These are phyloP conservation scores for Mycena rebaudengoi DNA, from an alignment of 768 basidiomycete species.

Conservation along the genomic window DNA sequence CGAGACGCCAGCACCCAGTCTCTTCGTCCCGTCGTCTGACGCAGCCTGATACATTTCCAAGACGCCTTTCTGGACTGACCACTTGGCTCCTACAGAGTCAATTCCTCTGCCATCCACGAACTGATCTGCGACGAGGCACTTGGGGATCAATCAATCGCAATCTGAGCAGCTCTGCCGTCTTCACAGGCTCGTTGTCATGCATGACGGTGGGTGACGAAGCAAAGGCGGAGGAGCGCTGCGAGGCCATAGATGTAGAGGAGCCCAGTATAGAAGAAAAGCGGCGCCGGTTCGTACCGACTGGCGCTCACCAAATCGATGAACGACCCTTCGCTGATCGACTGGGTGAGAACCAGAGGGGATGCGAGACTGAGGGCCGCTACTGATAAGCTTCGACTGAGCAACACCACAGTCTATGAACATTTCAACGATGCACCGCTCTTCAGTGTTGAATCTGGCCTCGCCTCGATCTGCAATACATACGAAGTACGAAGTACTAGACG, in stretches of 20 bases:
- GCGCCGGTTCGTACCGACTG: background rate
- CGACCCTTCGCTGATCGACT: background rate
- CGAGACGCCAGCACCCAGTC: slow-evolving; percentile 4
- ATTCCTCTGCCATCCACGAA: background rate
- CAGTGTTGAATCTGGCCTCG: too few relatives aligned
- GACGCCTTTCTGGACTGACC: background rate
- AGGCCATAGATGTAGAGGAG: background rate
- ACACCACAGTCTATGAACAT: too few relatives aligned
- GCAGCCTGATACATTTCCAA: background rate
- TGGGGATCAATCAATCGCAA: background rate
- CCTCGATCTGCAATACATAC: too few relatives aligned
- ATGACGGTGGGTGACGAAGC: background rate
- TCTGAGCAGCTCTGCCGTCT: background rate
- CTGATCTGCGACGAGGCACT: slow-evolving; percentile 1
- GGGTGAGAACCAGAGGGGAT: background rate
- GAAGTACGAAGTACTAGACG: too few relatives aligned
- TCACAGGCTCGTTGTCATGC: background rate
- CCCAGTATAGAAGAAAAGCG: background rate
- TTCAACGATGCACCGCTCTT: too few relatives aligned
- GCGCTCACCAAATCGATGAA: background rate
- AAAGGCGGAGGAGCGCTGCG: background rate
- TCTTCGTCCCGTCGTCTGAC: background rate
- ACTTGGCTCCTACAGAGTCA: background rate
- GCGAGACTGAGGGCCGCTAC: background rate
- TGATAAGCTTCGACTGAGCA: background rate